Evolutionary conservation across 768 basidiomycete genomes (phyloP).

Genomic region (Sporobolomyces roseus): DNA sequence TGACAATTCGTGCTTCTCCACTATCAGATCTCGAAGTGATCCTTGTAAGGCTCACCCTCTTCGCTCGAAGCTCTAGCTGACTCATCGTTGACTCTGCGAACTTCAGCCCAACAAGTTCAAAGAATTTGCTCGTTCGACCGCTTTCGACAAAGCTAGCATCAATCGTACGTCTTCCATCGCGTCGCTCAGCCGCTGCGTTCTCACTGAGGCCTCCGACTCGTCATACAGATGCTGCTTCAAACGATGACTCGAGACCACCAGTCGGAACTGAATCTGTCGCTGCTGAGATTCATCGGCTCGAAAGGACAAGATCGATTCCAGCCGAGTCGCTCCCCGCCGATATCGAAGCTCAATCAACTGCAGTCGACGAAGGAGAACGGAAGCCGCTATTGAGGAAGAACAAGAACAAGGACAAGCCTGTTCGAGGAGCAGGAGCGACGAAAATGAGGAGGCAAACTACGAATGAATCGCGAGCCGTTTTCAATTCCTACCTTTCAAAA

Average conservation of each 20-base stretch:
- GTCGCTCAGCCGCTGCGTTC: too few species aligned
- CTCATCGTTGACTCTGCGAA: too few species aligned
- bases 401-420: neutral
- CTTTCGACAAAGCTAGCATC: neutral
- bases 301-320: neutral
- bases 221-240: too few species aligned
- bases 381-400: conserved; percentile 17
- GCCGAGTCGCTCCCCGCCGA: neutral
- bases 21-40: conserved; percentile 22
- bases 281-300: neutral
- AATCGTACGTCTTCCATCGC: too few species aligned
- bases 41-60: conserved; percentile 12
- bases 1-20: too few species aligned
- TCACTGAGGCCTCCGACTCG: too few species aligned
- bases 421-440: neutral
- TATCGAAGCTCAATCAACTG: conserved; percentile 6
- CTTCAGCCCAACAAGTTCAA: conserved; percentile 14
- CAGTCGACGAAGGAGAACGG: conserved; percentile 20
- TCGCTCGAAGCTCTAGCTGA: neutral
- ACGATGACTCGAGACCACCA: neutral
- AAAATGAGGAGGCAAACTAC: neutral
- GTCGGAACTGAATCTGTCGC: neutral
- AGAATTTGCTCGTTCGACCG: neutral
- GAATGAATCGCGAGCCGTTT: conserved; percentile 15
- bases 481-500: conserved; percentile 41